Percentiles rank a stretch among this genome's conserved stretches.
phyloP scores from a whole-genome alignment of 805 yeast species.

The Komagataella mondaviorum region DNA sequence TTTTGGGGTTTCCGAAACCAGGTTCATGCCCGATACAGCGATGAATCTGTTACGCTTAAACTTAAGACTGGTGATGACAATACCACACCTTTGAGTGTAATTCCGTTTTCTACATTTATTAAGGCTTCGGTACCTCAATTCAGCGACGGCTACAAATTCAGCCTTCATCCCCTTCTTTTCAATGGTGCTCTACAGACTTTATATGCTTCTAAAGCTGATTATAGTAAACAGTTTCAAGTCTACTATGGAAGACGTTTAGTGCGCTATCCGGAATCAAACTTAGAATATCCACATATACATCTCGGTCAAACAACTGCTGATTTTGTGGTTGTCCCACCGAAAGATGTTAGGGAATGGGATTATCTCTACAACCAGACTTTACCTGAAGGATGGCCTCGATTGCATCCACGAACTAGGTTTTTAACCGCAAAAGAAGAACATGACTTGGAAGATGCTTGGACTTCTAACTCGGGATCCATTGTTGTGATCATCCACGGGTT shows the following conservation, averaged over 20 bases:
- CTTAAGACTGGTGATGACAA: conserved; percentile 5
- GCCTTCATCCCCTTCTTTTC: conserved; percentile 30
- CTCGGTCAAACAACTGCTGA: conserved; percentile 34
- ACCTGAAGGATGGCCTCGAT: conserved; percentile 40
- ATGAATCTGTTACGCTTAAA: conserved; percentile 12
- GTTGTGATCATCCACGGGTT: conserved; percentile 57
- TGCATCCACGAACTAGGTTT: conserved; percentile 61
- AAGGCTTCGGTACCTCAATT: conserved; percentile 25
- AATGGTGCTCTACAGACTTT: conserved; percentile 38
- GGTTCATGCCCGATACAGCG: conserved; percentile 12
- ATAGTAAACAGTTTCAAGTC: conserved; percentile 25
- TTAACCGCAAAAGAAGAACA: conserved; percentile 30
- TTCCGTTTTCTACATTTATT: conserved; percentile 21
- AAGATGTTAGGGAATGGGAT: conserved; percentile 1
- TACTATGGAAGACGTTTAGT: conserved; percentile 31
- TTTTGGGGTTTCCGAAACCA: conserved; percentile 19
- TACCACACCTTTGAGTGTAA: conserved; percentile 6
- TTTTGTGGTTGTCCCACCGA: conserved; percentile 23
- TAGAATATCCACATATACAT: conserved; percentile 9
- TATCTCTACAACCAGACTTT: conserved; percentile 16
- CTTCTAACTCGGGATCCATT: conserved; percentile 34
- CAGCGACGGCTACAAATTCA: conserved; percentile 20
- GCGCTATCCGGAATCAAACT: conserved; percentile 20
- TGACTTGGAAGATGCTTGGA: conserved; percentile 17
- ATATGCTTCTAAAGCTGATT: conserved; percentile 30